These are phyloP conservation scores for Asterophora parasitica DNA, from an alignment of 768 basidiomycete species.

Conservation along the genomic window DNA sequence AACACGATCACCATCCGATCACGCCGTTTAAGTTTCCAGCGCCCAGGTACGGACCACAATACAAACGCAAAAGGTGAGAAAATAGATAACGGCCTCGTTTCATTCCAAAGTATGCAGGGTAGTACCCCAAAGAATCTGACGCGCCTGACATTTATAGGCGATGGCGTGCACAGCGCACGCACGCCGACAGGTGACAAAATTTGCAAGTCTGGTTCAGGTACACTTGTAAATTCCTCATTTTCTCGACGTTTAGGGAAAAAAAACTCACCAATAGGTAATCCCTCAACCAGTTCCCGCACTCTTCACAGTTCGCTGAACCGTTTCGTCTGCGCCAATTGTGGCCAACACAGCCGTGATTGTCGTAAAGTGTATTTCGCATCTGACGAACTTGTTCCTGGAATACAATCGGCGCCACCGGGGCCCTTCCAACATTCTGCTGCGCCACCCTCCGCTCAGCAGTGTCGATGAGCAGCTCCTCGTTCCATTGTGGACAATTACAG, in stretches of 20 bases:
- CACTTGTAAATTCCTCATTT: conserved; percentile 32
- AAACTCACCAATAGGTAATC: conserved; percentile 11
- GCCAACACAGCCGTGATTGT: conserved; percentile 50
- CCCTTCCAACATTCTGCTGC: conserved; percentile 21
- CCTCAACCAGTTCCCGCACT: conserved; percentile 25
- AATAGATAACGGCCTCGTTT: no score
- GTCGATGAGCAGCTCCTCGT: conserved; percentile 38
- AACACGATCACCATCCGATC: no score
- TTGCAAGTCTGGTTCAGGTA: conserved; percentile 26
- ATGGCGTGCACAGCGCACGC: conserved; percentile 36
- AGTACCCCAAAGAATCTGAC: no score
- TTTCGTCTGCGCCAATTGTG: conserved; percentile 38
- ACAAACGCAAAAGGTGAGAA: no score
- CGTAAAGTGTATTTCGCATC: conserved; percentile 34
- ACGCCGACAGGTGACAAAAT: conserved; percentile 31
- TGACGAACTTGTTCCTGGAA: conserved; percentile 28
- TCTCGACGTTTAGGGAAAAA: background rate
- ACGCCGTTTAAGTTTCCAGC: no score
- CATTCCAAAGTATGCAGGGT: no score
- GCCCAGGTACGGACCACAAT: no score
- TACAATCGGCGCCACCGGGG: conserved; percentile 23
- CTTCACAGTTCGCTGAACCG: conserved; percentile 41
- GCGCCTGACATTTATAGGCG: conserved; percentile 21
- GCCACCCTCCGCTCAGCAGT: conserved; percentile 35
- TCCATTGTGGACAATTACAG: conserved; percentile 61